A percentile compares a stretch with the other conserved stretches of the same genome.
Evolutionary conservation across 768 basidiomycete genomes (phyloP).

Genomic region (Tricholoma sp.): DNA sequence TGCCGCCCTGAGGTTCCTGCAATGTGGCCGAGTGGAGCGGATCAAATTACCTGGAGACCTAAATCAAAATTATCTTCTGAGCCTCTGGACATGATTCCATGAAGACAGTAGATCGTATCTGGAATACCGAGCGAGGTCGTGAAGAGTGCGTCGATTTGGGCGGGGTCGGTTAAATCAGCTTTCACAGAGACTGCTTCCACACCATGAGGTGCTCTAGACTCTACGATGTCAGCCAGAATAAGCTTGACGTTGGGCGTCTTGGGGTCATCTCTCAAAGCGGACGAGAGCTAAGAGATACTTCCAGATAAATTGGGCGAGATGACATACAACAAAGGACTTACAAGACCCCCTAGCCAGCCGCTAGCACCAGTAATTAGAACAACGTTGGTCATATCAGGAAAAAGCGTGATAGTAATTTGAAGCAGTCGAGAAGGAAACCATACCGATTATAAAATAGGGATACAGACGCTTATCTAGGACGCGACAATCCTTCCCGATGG

Average conservation of each 20-base stretch:
- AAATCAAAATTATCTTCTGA: constrained; percentile 57
- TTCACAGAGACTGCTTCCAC: constrained; percentile 29
- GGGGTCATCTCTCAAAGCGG: constrained; percentile 26
- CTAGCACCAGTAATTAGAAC: constrained; percentile 42
- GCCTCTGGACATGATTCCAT: constrained; percentile 62
- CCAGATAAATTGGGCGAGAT: background rate
- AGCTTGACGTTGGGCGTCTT: constrained; percentile 34
- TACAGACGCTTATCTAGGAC: background rate
- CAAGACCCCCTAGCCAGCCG: constrained; percentile 35
- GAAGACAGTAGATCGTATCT: constrained; percentile 42
- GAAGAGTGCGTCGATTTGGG: constrained; percentile 33
- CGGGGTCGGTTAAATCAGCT: constrained; percentile 34
- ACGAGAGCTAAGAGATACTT: constrained; percentile 25
- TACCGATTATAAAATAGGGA: background rate
- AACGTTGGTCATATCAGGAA: constrained; percentile 21
- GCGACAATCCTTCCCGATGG: too few relatives aligned
- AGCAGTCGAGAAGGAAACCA: background rate
- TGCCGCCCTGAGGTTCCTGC: background rate
- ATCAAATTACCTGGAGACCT: constrained; percentile 36
- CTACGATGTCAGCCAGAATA: constrained; percentile 47
- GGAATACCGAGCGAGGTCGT: constrained; percentile 33
- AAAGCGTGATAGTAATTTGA: background rate
- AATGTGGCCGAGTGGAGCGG: background rate
- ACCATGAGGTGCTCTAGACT: constrained; percentile 28
- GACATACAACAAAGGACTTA: constrained; percentile 14